Evolutionary conservation across 352 stramenopile species (phyloP), one percentile per base, ranked within the genome.

Genomic region (Phytophthora boehmeriae): DNA sequence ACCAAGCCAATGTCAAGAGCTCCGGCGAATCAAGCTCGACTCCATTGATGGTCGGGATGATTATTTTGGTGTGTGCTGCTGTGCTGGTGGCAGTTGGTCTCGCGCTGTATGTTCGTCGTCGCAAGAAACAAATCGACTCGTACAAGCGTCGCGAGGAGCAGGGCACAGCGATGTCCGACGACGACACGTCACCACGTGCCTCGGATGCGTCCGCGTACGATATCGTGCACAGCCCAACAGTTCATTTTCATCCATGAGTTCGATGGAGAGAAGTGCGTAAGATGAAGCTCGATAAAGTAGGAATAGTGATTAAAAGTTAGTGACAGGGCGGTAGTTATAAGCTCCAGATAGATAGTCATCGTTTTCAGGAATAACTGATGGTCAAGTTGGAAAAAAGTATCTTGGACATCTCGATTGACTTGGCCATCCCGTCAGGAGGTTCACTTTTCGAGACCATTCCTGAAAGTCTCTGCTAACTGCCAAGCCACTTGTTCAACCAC

Each of bases 361-460:
- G 39, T 59, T 50, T 59, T 63, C 49, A 54, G 54, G 32, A 52
- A 61, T 34, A n/a, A n/a, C n/a, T n/a, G n/a, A n/a, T n/a, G n/a
- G 20, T 22, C 34, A 54, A 23, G 22, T 59, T 50, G 43, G 8
- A 62, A 36, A 52, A n/a, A 60, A 34, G 34, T 39, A 13, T 17
- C 34, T n/a, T 39, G 4, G 34, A 39, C 34, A 39, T 59, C 48
- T n/a, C 41, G 3, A 44, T 28, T 56, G 39, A 27, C 56, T 51
- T 52, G 25, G 20, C 34, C 14, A n/a, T 2, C 34, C 14, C 10
- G 35, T n/a, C 13, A 43, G 32, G 10, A 44, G 36, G 32, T 42
- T 17, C 46, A 27, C 5, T 48, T 16, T 57, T 11, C 28, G 56
- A 39, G 34, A 39, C 34, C 25, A 22, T 65, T 65, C 42, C 22